These are phyloP conservation scores for Starmerella stellata DNA, from an alignment of 805 yeast species.

Conservation along the genomic window DNA sequence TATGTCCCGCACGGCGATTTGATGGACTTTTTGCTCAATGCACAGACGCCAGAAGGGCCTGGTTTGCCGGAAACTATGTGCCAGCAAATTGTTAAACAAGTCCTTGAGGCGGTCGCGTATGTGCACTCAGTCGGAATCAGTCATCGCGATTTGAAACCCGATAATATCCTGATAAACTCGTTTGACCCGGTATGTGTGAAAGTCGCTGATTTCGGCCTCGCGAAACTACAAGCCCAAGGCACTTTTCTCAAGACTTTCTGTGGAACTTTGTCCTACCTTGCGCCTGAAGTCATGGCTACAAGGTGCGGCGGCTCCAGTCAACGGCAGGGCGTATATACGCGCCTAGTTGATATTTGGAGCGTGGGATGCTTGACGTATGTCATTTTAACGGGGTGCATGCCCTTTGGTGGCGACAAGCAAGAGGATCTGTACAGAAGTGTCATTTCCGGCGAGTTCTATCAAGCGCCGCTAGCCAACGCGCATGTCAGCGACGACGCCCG, in stretches of 20 bases:
- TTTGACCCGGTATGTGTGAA: constrained; percentile 86
- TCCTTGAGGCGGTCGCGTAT: constrained; percentile 64
- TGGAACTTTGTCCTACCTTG: constrained; percentile 91
- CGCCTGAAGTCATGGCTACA: constrained; percentile 64
- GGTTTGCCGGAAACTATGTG: constrained; percentile 74
- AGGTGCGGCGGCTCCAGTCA: constrained; percentile 16
- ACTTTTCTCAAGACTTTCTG: constrained; percentile 89
- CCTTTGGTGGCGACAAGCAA: constrained; percentile 86
- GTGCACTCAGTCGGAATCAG: constrained; percentile 81
- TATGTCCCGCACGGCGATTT: constrained; percentile 91
- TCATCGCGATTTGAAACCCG: constrained; percentile 95
- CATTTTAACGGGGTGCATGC: constrained; percentile 77
- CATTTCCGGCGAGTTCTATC: constrained; percentile 60
- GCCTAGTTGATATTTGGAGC: constrained; percentile 93
- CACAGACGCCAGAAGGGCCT: constrained; percentile 8
- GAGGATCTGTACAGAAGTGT: constrained; percentile 66
- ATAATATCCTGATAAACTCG: constrained; percentile 73
- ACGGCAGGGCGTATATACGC: constrained; percentile 36
- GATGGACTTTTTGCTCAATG: constrained; percentile 41
- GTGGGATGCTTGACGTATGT: constrained; percentile 89
- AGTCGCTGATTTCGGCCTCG: constrained; percentile 90
- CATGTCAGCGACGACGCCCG: constrained; percentile 51
- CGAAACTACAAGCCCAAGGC: constrained; percentile 70
- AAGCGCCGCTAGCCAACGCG: constrained; percentile 37
- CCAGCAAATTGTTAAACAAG: constrained; percentile 68